Base-by-base conservation (phyloP, 176 grass and related monocot genomes). In the Carex myosuroides region DNA sequence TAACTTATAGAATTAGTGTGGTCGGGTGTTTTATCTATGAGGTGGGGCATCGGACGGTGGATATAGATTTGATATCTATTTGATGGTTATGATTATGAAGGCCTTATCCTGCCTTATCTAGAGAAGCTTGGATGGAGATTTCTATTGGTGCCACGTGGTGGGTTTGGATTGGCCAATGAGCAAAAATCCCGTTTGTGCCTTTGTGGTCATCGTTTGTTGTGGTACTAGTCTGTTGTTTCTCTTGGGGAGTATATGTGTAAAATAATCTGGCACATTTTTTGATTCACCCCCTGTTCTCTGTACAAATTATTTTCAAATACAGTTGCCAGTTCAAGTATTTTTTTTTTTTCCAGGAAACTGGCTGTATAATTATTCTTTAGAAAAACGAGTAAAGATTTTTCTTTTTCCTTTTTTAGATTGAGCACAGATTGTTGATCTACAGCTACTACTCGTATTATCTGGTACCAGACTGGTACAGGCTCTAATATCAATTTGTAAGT, bases 41-140 rank as follows among this genome's bases (percentile, higher is more conserved):
- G 69, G 84, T 81, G 85, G 85, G 81, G 35, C 50, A 92, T 90
- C 85, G 69, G 88, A 92, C 83, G 91, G 86, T 1, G 1, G 2
- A 5, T 18, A 78, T 0, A 5, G 0, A n/a, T 0, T 64, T 68
- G 93, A 93, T 89, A 99, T 99, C 93, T 90, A 92, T 95, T 79
- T 90, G 83, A 99, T 83, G 96, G 89, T n/a, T 50, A 8, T 1
- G 42, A 59, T 82, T 62, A 7, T 35, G 20, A 84, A 77, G 64
- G 77, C 93, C 91, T 99, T 99, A 99, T 99, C 96, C 85, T 60
- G 58, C 56, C 92, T 91, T 92, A 97, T 97, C 90, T 87, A 60
- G 9, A 87, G 75, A 42, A 68, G 85, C 68, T 85, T 3, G 48
- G 39, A 60, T 65, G 5, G 17, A 57, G 74, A 69, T 81, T 86